Evolutionary conservation across 306 rosid species (phyloP).

Genomic region (Calophaca sinica): DNA sequence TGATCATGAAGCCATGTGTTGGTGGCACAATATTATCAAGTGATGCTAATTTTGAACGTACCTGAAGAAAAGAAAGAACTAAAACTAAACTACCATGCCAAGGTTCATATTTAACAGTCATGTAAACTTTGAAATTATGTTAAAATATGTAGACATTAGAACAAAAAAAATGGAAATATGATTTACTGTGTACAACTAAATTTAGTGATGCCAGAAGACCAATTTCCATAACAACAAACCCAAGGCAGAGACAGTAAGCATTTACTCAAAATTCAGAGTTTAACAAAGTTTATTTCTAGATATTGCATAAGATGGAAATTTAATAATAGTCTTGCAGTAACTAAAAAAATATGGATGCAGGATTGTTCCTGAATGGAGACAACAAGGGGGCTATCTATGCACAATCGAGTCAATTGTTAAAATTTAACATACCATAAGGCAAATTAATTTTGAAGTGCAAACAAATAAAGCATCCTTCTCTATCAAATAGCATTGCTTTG

Average conservation of each 20-base stretch:
- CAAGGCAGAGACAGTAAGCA: neutral
- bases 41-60: slow-evolving; percentile 80
- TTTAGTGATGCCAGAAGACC: slow-evolving; percentile 2
- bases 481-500: slow-evolving; percentile 25
- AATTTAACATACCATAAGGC: slow-evolving; percentile 6
- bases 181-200: slow-evolving; percentile 14
- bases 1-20: slow-evolving; percentile 96
- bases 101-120: slow-evolving; percentile 36
- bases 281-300: slow-evolving; percentile 24
- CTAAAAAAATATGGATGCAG: slow-evolving; percentile 11
- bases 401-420: slow-evolving; percentile 39
- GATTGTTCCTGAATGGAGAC: slow-evolving; percentile 16
- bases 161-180: slow-evolving; percentile 23
- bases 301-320: slow-evolving; percentile 17
- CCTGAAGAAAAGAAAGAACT: slow-evolving; percentile 59
- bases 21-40: slow-evolving; percentile 96
- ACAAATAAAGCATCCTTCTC: slow-evolving; percentile 39
- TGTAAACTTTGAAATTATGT: slow-evolving; percentile 30
- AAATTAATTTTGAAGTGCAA: slow-evolving; percentile 25
- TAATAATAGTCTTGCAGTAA: slow-evolving; percentile 9
- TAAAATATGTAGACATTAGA: slow-evolving; percentile 17
- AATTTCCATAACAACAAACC: slow-evolving; percentile 15
- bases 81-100: slow-evolving; percentile 35
- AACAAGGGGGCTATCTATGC: slow-evolving; percentile 13
- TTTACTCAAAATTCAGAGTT: slow-evolving; percentile 13